A percentile compares a stretch with the other conserved stretches of the same genome.
These are phyloP conservation scores for Castanopsis chinensis DNA, from an alignment of 306 rosid genomes.

Conservation along the genomic window DNA sequence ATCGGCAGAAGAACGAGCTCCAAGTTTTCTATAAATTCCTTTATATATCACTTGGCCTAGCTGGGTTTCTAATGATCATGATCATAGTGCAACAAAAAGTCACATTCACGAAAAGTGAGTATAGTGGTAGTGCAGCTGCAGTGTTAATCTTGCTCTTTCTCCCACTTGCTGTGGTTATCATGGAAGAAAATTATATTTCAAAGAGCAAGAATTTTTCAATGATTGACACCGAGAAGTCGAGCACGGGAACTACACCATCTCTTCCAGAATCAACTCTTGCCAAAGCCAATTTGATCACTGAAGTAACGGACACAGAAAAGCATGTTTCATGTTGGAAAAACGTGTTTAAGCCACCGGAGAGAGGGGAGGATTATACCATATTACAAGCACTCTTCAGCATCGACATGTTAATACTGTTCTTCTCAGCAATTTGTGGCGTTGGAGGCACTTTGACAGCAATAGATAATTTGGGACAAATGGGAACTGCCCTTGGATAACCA, in stretches of 20 bases:
- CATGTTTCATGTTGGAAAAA: slow-evolving; percentile 46
- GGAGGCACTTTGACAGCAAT: slow-evolving; percentile 59
- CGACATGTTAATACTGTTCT: slow-evolving; percentile 52
- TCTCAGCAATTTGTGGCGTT: slow-evolving; percentile 49
- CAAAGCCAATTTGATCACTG: not conserved
- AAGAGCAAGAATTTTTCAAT: not conserved
- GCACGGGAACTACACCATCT: not conserved
- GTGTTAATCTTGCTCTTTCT: slow-evolving; percentile 54
- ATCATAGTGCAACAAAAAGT: slow-evolving; percentile 43
- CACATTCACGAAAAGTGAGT: slow-evolving; percentile 39
- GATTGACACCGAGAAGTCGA: slow-evolving; percentile 17
- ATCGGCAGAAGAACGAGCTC: slow-evolving; percentile 39
- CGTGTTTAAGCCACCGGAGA: slow-evolving; percentile 39
- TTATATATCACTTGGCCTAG: slow-evolving; percentile 57
- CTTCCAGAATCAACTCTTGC: not conserved
- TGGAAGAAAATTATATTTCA: slow-evolving; percentile 39
- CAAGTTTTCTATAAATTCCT: slow-evolving; percentile 57
- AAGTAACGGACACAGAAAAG: not conserved
- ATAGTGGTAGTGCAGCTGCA: slow-evolving; percentile 40
- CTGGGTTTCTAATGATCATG: slow-evolving; percentile 53
- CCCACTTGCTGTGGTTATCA: slow-evolving; percentile 47
- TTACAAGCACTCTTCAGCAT: slow-evolving; percentile 63
- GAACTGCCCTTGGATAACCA: slow-evolving; percentile 44
- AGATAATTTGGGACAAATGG: slow-evolving; percentile 63
- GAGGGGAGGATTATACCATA: slow-evolving; percentile 61